Percentiles rank a stretch among this genome's conserved stretches.
phyloP scores from a whole-genome alignment of 2,329 filamentous ascomycete species.

The Neoarthrinium moseri region DNA sequence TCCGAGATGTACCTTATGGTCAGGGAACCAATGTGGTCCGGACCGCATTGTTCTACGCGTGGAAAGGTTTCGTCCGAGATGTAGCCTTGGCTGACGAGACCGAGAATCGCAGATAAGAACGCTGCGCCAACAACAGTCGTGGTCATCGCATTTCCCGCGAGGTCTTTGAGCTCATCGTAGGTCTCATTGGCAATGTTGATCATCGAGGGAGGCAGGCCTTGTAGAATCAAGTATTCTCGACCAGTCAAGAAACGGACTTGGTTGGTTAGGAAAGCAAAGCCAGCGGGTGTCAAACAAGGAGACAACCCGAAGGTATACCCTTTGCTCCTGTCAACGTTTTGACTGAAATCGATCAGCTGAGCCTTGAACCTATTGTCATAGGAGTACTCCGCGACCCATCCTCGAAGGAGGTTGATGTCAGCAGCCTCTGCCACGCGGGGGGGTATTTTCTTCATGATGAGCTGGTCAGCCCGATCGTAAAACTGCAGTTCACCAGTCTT shows the following conservation, averaged over 20 bases:
- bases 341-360: conserved; percentile 62
- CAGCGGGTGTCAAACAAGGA: conserved; percentile 67
- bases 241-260: conserved; percentile 61
- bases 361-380: conserved; percentile 51
- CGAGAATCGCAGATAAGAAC: conserved; percentile 58
- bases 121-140: conserved; percentile 68
- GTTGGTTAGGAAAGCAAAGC: conserved; percentile 59
- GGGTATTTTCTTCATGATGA: conserved; percentile 43
- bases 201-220: conserved; percentile 65
- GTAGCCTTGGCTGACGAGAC: too few species aligned
- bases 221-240: conserved; percentile 61
- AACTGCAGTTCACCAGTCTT: conserved; percentile 43
- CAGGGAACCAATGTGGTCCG: not conserved
- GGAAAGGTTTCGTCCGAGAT: not conserved
- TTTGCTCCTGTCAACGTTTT: conserved; percentile 65
- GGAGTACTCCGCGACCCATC: conserved; percentile 22
- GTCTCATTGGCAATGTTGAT: conserved; percentile 65
- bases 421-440: conserved; percentile 65
- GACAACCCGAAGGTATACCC: conserved; percentile 55
- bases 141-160: conserved; percentile 80
- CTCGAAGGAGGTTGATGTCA: conserved; percentile 59
- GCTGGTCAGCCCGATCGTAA: conserved; percentile 25
- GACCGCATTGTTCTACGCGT: not conserved
- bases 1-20: not conserved
- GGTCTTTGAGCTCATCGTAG: conserved; percentile 60